Base-by-base conservation (phyloP, 768 basidiomycete species). In the Xerocomus brunneocitrinus region DNA sequence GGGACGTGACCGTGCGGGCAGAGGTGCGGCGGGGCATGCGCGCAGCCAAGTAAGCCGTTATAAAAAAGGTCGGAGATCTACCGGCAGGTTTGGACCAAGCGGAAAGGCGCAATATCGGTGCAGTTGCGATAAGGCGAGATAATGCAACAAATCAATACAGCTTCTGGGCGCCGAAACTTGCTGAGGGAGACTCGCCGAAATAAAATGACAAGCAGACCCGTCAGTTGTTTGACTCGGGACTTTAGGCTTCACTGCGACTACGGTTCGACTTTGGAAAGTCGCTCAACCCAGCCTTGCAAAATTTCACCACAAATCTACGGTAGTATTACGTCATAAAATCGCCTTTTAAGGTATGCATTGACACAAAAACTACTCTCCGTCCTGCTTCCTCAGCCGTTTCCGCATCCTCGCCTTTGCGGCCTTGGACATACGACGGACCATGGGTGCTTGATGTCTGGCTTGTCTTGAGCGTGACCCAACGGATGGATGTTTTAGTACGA, bases 1-100 rank as follows among this genome's bases (percentile, higher is more conserved):
- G 59, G 48, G 65, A 62, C 19, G 65, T 64, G 58, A 67, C 62
- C 44, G 65, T 60, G 59, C 74, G 78, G 60, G 72, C 58, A 51
- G 77, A 73, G 54, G 75, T 69, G 68, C 81, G 82, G 69, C 80
- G 81, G 71, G 83, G 80, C 82, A 84, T 84, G 62, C 49, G 62
- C 67, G 67, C 71, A 70, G 69, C 68, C 66, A 62, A 64, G 64
- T 52, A 52, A 63, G 61, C 61, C 60, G 59, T 65, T 68, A 71
- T 70, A 70, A 65, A 70, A 54, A 56, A 61, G 66, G 68, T 71
- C 68, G 70, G 70, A 70, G 65, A 70, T 70, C 60, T 64, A 60
- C 62, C 60, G 63, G 67, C 57, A 56, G 60, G 52, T 44, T 62
- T 62, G 54, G 45, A 51, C 59, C 51, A 55, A 61, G 59, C 47